Percentiles rank a stretch among this genome's conserved stretches.
Evolutionary conservation across 2,329 filamentous ascomycete species (phyloP).

Genomic region (Cordyceps fumosorosea): DNA sequence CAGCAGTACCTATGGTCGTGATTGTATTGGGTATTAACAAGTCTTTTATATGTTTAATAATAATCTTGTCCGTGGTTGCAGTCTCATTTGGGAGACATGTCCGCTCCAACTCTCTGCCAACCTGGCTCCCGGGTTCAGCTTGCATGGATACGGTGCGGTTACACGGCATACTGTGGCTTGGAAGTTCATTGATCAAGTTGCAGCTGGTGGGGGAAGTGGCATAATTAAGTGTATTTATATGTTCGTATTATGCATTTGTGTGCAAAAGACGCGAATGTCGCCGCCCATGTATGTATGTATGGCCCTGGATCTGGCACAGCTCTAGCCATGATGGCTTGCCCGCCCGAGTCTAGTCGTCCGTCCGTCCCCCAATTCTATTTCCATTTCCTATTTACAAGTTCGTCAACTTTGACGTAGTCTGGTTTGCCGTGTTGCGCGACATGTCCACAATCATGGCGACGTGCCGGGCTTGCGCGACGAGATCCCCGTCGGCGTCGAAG

Average conservation of each 20-base stretch:
- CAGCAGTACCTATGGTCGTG: background rate
- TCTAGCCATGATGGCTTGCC: background rate
- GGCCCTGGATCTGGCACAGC: background rate
- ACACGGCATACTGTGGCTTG: constrained; percentile 2
- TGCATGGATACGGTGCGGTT: background rate
- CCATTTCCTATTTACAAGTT: background rate
- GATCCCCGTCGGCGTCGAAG: constrained; percentile 38
- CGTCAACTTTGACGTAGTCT: background rate
- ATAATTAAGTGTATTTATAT: background rate
- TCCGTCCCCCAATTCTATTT: too few species aligned
- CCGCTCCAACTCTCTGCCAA: background rate
- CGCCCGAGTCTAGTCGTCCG: background rate
- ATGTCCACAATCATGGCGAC: constrained; percentile 24
- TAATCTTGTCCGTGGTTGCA: background rate
- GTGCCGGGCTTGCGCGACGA: constrained; percentile 27
- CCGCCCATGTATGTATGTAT: background rate
- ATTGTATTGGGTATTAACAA: background rate
- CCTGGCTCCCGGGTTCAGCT: constrained; percentile 6
- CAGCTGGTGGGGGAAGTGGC: background rate
- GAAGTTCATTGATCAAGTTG: background rate
- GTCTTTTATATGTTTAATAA: background rate
- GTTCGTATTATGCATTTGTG: background rate
- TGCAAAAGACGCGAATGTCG: background rate
- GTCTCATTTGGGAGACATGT: background rate
- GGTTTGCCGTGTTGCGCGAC: constrained; percentile 22